These are phyloP conservation scores for Simmondsia chinensis DNA, from an alignment of 148 eudicot genomes.

Conservation along the genomic window DNA sequence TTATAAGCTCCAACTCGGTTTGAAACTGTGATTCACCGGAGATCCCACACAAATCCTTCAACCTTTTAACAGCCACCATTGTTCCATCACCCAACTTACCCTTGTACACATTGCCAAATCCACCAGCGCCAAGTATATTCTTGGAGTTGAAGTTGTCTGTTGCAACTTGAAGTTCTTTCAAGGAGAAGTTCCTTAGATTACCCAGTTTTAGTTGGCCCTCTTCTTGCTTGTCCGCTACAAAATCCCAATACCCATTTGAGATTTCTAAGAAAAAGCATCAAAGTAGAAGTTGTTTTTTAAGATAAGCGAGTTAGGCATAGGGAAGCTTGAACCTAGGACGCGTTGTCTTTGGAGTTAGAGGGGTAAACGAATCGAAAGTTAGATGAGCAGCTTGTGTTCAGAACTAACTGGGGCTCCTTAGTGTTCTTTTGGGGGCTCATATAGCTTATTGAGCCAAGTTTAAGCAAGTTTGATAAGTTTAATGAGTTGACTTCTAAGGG, in stretches of 20 bases:
- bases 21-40: conserved; percentile 84
- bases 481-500: no score
- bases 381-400: no score
- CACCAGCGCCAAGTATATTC: conserved; percentile 90
- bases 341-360: no score
- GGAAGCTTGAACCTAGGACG: no score
- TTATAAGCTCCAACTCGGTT: conserved; percentile 87
- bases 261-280: background rate
- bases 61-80: conserved; percentile 76
- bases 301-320: no score
- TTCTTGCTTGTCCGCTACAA: conserved; percentile 58
- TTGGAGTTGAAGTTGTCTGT: conserved; percentile 80
- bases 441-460: no score
- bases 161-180: conserved; percentile 71
- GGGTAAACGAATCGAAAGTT: no score
- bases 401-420: no score
- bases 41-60: conserved; percentile 71
- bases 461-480: no score
- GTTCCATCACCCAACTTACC: conserved; percentile 74
- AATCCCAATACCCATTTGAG: conserved; percentile 5
- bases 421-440: no score
- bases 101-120: conserved; percentile 89
- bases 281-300: no score
- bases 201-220: conserved; percentile 55
- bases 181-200: conserved; percentile 62